These are phyloP conservation scores for Naganishia onofrii DNA, from an alignment of 768 basidiomycete species.

Conservation along the genomic window DNA sequence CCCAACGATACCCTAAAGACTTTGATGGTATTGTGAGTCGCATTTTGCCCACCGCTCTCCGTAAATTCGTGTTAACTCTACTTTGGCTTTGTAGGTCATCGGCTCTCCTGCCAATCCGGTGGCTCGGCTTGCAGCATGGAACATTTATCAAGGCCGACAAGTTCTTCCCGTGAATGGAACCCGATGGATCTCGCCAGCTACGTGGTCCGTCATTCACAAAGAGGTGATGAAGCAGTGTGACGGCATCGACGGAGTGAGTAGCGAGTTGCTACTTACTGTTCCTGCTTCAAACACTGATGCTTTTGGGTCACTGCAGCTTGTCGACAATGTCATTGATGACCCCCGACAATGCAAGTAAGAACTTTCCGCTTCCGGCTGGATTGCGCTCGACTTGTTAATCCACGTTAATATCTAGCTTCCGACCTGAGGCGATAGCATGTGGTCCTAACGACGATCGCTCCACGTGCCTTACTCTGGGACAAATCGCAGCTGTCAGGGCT, in stretches of 20 bases:
- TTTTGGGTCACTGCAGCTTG: constrained; percentile 22
- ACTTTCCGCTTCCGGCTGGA: background rate
- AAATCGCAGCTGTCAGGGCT: constrained; percentile 44
- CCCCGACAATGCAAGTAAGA: constrained; percentile 39
- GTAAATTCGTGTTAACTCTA: constrained; percentile 38
- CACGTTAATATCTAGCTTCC: constrained; percentile 35
- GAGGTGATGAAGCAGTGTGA: constrained; percentile 52
- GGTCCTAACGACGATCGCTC: constrained; percentile 22
- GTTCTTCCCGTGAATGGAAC: constrained; percentile 33
- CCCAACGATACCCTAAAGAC: constrained; percentile 3
- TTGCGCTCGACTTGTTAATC: background rate
- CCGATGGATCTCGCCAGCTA: constrained; percentile 41
- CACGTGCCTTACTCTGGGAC: constrained; percentile 42
- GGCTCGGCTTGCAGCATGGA: constrained; percentile 38
- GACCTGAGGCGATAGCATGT: constrained; percentile 47
- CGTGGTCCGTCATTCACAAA: constrained; percentile 47
- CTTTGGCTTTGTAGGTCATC: constrained; percentile 35
- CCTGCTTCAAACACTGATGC: background rate
- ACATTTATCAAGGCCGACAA: constrained; percentile 30
- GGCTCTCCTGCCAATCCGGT: constrained; percentile 49
- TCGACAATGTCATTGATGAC: constrained; percentile 48
- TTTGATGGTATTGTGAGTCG: constrained; percentile 23
- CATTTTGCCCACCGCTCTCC: constrained; percentile 43
- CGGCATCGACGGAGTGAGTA: constrained; percentile 42
- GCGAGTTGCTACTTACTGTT: background rate